phyloP scores from a whole-genome alignment of 148 eudicot species.

The Diospyros lotus region DNA sequence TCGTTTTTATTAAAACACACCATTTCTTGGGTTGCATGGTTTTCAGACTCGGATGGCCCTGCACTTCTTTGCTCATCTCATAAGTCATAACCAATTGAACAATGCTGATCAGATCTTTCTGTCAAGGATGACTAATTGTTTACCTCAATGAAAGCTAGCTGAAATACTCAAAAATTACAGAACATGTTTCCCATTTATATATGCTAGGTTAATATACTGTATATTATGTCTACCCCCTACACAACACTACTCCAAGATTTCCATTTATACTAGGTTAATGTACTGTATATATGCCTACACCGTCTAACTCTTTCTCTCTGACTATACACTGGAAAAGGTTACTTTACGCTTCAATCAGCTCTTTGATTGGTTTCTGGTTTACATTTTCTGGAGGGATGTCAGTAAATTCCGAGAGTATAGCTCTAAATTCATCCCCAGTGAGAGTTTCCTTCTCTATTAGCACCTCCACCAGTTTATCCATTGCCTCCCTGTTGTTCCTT shows the following conservation, averaged over 20 bases:
- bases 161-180: no score
- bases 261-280: not conserved
- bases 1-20: no score
- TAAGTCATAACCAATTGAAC: no score
- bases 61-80: no score
- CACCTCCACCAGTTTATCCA: conserved; percentile 69
- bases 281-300: not conserved
- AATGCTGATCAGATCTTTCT: no score
- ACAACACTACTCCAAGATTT: not conserved
- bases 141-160: no score
- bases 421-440: conserved; percentile 67
- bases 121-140: no score
- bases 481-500: conserved; percentile 65
- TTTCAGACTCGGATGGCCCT: no score
- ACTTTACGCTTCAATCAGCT: conserved; percentile 53
- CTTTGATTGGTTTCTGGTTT: conserved; percentile 30
- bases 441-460: conserved; percentile 74
- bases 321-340: not conserved
- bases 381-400: conserved; percentile 27
- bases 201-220: no score
- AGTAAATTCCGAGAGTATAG: conserved; percentile 58
- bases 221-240: no score
- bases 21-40: no score
- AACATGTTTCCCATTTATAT: no score
- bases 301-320: not conserved